phyloP scores from a whole-genome alignment of 768 basidiomycete species.

The Lentinula lateritia region DNA sequence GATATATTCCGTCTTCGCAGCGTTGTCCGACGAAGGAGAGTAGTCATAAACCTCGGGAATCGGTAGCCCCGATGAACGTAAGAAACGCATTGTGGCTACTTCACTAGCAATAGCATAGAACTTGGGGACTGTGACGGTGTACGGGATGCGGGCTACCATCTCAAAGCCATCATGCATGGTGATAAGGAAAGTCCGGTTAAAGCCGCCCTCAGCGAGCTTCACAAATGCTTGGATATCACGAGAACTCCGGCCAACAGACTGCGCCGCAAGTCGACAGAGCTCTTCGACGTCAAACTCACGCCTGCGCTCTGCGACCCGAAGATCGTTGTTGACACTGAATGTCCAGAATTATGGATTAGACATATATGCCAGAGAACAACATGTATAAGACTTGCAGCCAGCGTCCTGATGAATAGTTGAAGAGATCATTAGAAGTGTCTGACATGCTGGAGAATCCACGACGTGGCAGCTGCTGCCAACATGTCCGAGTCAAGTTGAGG shows the following conservation, averaged over 20 bases:
- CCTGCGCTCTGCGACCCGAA: slow-evolving; percentile 42
- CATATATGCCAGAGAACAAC: slow-evolving; percentile 10
- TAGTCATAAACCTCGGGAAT: slow-evolving; percentile 37
- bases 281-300: slow-evolving; percentile 33
- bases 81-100: slow-evolving; percentile 38
- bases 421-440: slow-evolving; percentile 27
- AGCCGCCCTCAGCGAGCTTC: slow-evolving; percentile 44
- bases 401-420: slow-evolving; percentile 35
- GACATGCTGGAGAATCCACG: slow-evolving; percentile 25
- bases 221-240: slow-evolving; percentile 27
- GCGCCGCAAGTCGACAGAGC: slow-evolving; percentile 40
- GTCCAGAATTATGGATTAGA: slow-evolving; percentile 20
- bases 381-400: slow-evolving; percentile 34
- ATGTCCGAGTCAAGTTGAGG: slow-evolving; percentile 20
- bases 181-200: slow-evolving; percentile 35
- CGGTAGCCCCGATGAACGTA: slow-evolving; percentile 33
- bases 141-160: slow-evolving; percentile 38
- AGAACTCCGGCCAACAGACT: slow-evolving; percentile 31
- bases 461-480: slow-evolving; percentile 18
- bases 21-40: slow-evolving; percentile 33
- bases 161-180: slow-evolving; percentile 28
- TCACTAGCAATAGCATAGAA: slow-evolving; percentile 37
- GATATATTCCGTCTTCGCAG: slow-evolving; percentile 38
- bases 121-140: slow-evolving; percentile 29
- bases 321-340: slow-evolving; percentile 33